A percentile compares a stretch with the other conserved stretches of the same genome.
Conservation (phyloP, 1,139 yeast species). For the Zygosaccharomyces pseudobailii region DNA sequence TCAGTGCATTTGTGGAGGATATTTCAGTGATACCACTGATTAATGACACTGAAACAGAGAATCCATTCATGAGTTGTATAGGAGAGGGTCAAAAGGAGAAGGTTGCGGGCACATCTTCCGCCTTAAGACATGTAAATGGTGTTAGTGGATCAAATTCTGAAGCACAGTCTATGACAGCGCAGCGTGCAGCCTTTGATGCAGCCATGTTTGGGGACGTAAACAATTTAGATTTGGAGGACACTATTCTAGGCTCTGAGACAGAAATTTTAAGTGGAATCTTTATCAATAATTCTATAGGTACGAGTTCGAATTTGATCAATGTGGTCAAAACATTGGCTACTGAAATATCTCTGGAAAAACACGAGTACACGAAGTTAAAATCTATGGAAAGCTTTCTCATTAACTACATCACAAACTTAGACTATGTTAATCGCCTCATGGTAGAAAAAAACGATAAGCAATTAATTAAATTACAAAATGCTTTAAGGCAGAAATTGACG, state of each 20-base stretch:
- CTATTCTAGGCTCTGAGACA: constrained; percentile 51
- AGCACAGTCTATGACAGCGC: constrained; percentile 26
- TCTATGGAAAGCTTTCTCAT: constrained; percentile 37
- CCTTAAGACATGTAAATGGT: constrained; percentile 14
- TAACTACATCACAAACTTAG: constrained; percentile 16
- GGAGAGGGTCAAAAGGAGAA: not conserved
- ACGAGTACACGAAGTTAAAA: constrained; percentile 42
- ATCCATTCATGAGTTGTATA: not conserved
- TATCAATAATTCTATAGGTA: constrained; percentile 56
- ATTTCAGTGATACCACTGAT: constrained; percentile 53
- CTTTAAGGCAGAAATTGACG: constrained; percentile 12
- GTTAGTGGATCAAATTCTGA: constrained; percentile 13
- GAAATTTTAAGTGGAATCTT: constrained; percentile 58
- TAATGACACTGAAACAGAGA: constrained; percentile 14
- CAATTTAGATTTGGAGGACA: constrained; percentile 54
- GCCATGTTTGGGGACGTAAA: constrained; percentile 77
- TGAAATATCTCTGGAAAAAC: constrained; percentile 43
- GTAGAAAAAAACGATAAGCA: constrained; percentile 17
- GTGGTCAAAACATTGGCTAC: constrained; percentile 43
- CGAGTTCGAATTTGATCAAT: constrained; percentile 49
- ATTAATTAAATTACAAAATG: constrained; percentile 12
- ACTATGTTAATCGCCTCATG: constrained; percentile 14
- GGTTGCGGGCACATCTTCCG: constrained; percentile 20
- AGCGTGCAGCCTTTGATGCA: constrained; percentile 51
- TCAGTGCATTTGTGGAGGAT: constrained; percentile 73